Percentiles rank a stretch among this genome's conserved stretches.
Evolutionary conservation across 2,329 filamentous ascomycete genomes (phyloP).

Genomic region (Pestalotiopsis sp.): DNA sequence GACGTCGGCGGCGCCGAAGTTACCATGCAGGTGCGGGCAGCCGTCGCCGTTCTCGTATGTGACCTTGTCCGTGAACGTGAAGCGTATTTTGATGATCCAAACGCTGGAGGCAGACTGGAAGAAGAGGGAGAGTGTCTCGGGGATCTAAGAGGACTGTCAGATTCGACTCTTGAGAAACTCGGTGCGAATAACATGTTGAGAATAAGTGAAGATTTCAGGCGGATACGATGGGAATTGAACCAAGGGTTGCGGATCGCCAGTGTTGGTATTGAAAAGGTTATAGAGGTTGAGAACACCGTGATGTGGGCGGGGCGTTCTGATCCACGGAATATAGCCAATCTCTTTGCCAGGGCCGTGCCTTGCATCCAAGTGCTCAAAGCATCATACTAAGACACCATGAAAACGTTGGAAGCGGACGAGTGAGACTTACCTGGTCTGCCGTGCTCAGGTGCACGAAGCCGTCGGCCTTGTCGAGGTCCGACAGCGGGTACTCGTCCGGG

Average conservation of each 20-base stretch:
- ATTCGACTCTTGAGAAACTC: background rate
- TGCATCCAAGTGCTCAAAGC: no score
- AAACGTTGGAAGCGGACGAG: no score
- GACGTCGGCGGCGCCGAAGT: conserved; percentile 57
- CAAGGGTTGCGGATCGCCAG: no score
- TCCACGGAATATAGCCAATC: no score
- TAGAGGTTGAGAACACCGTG: no score
- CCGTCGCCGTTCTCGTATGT: conserved; percentile 57
- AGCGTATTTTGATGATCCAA: conserved; percentile 49
- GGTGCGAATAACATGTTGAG: background rate
- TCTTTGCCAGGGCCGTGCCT: no score
- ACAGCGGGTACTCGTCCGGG: conserved; percentile 57
- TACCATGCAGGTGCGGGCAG: conserved; percentile 63
- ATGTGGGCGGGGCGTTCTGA: no score
- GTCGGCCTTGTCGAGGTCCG: conserved; percentile 60
- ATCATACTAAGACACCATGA: no score
- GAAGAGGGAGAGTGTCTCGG: conserved; percentile 31
- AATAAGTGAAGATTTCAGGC: background rate
- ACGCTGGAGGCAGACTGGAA: conserved; percentile 26
- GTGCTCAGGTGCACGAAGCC: conserved; percentile 66
- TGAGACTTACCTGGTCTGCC: conserved; percentile 47
- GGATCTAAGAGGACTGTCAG: conserved; percentile 25
- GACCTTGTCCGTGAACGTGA: conserved; percentile 43
- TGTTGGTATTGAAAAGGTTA: no score
- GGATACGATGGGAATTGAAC: no score